Evolutionary conservation across 306 rosid genomes (phyloP).

Genomic region (Lithocarpus polystachyus): DNA sequence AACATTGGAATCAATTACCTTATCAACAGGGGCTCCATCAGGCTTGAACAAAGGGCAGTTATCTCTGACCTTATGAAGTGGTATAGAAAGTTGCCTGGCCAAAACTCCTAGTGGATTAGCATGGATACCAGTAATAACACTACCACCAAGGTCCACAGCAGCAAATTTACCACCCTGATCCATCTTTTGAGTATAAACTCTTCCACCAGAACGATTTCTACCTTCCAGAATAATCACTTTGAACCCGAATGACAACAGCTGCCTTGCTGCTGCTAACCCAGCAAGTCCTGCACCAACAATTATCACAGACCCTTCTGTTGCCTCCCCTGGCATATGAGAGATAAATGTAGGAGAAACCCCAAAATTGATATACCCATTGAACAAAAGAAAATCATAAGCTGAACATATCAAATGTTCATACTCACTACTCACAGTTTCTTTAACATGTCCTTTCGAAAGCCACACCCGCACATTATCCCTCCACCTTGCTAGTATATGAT

Average conservation of each 20-base stretch:
- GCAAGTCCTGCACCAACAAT: conserved; percentile 92
- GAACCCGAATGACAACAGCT: conserved; percentile 78
- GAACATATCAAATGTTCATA: conserved; percentile 71
- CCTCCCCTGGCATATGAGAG: conserved; percentile 56
- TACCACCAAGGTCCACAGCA: conserved; percentile 83
- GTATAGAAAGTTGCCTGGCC: conserved; percentile 89
- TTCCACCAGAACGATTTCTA: conserved; percentile 84
- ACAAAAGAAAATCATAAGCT: conserved; percentile 72
- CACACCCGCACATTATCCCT: conserved; percentile 72
- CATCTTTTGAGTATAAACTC: conserved; percentile 89
- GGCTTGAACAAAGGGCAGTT: conserved; percentile 85
- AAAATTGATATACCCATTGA: conserved; percentile 82
- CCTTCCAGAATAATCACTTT: conserved; percentile 86
- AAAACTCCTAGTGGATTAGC: conserved; percentile 95
- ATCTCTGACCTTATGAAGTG: conserved; percentile 90
- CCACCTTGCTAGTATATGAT: conserved; percentile 89
- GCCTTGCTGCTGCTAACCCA: conserved; percentile 92
- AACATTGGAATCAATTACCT: conserved; percentile 53
- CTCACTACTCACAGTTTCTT: conserved; percentile 75
- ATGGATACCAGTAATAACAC: conserved; percentile 90
- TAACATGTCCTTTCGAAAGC: conserved; percentile 69
- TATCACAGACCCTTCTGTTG: conserved; percentile 64
- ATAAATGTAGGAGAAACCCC: conserved; percentile 72
- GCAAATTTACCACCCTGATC: conserved; percentile 61
- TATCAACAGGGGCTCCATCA: conserved; percentile 65